Percentiles rank a stretch among this genome's conserved stretches.
These are phyloP conservation scores for Linanthus parryae DNA, from an alignment of 148 eudicot genomes.

Conservation along the genomic window DNA sequence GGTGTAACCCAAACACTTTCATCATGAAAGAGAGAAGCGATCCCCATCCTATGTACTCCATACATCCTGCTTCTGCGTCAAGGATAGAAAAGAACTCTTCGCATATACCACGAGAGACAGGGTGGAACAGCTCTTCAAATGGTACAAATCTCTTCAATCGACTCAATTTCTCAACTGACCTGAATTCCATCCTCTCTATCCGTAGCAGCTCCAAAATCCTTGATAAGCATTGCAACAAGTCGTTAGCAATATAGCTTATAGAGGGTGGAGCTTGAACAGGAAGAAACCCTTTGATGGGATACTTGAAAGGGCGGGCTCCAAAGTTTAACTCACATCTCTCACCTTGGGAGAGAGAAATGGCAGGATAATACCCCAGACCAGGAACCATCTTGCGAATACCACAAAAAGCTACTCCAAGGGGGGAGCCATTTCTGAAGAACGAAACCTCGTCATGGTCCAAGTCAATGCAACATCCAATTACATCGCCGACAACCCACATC, in stretches of 20 bases:
- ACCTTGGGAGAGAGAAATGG: conserved; percentile 87
- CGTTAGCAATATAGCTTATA: conserved; percentile 30
- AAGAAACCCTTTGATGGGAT: conserved; percentile 64
- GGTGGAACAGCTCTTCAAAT: conserved; percentile 54
- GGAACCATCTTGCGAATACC: conserved; percentile 78
- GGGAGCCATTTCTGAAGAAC: conserved; percentile 72
- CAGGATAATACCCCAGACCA: conserved; percentile 84
- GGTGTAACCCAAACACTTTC: conserved; percentile 53
- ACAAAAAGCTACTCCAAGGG: conserved; percentile 81
- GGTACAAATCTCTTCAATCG: conserved; percentile 85
- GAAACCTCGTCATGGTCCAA: conserved; percentile 57
- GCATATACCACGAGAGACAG: conserved; percentile 74
- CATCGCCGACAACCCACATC: conserved; percentile 90
- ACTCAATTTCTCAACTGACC: conserved; percentile 69
- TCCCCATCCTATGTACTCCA: conserved; percentile 76
- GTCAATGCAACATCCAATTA: conserved; percentile 93
- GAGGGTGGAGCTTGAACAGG: conserved; percentile 71
- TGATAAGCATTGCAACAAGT: conserved; percentile 61
- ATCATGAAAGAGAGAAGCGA: conserved; percentile 64
- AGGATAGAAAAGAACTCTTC: conserved; percentile 55
- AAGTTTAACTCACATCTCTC: conserved; percentile 90
- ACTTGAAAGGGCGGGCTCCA: conserved; percentile 77
- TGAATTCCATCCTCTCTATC: conserved; percentile 42
- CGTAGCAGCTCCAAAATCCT: conserved; percentile 65
- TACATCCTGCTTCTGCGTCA: conserved; percentile 37